Base-by-base conservation (phyloP, 2,329 filamentous ascomycete species). In the Neofusicoccum umdonicola region DNA sequence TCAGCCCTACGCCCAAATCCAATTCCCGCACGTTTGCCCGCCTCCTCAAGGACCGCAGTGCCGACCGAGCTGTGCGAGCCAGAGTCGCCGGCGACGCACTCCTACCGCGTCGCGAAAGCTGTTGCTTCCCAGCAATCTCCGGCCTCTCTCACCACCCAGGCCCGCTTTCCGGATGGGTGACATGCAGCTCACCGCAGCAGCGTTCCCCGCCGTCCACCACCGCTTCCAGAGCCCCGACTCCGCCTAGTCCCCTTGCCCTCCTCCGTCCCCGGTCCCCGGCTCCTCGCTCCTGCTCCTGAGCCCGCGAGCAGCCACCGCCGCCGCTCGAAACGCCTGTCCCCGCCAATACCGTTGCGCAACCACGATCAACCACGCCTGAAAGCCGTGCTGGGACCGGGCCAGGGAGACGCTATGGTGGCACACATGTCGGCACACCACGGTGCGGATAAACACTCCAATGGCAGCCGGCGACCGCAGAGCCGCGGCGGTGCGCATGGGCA, bases 101-200 rank as follows among this genome's bases (percentile, higher is more conserved):
- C n/a, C 54, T 3, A 42, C 54, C 15, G 56, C 27, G 41, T 27
- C 42, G 56, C 42, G 3, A 19, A 22, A 47, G 42, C 56, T 47
- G 31, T 31, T 37, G 34, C 50, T 52, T 12, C 34, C 34, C 50
- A 52, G 34, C 56, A 47, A 35, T 47, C 56, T 60, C 56, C 56
- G 34, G 39, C 56, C 56, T 60, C 56, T 60, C 56, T 60, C 42
- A 60, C 56, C 56, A 60, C 56, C 8, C 56, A 60, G 41, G 41
- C 61, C 47, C 51, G 50, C 61, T 47, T 56, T 63, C 62, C 62
- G 62, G 51, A 64, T 51, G 62, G 62, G 62, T 64, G 62, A 57
- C 62, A 64, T 64, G 62, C 51, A 45, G 51, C 52, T 57, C 61
- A 51, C 62, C 62, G 51, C 52, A 48, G 44, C 50, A 45, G 50